Evolutionary conservation across 257 asterid genomes (phyloP).

Genomic region (Solanum medicagineum): DNA sequence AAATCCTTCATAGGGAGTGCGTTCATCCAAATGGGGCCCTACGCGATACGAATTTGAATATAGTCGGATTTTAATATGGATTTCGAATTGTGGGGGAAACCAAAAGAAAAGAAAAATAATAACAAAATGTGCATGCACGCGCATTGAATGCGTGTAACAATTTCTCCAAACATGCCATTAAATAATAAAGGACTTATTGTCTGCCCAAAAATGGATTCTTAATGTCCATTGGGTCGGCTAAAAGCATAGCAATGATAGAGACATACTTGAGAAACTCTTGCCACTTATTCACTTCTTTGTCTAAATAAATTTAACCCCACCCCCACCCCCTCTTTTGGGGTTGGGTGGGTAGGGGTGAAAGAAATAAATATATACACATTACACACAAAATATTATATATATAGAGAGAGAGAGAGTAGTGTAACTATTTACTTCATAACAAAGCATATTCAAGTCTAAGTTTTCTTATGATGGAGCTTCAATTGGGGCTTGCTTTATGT

Average conservation of each 20-base stretch:
- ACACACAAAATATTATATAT: not conserved
- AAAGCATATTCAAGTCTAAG: not conserved
- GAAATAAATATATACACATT: not conserved
- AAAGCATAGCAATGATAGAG: slow-evolving; percentile 38
- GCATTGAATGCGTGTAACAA: slow-evolving; percentile 11
- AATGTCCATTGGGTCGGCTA: slow-evolving; percentile 44
- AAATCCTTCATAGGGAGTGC: too few relatives aligned
- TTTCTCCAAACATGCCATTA: not conserved
- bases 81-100: too few relatives aligned
- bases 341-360: not conserved
- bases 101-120: too few relatives aligned
- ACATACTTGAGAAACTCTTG: slow-evolving; percentile 29
- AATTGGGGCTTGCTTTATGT: slow-evolving; percentile 34
- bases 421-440: not conserved
- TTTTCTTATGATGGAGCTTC: slow-evolving; percentile 32
- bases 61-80: too few relatives aligned
- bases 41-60: too few relatives aligned
- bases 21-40: too few relatives aligned
- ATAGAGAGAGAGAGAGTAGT: not conserved
- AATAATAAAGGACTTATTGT: slow-evolving; percentile 10
- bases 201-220: slow-evolving; percentile 20
- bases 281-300: slow-evolving; percentile 16
- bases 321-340: too few relatives aligned
- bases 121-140: not conserved
- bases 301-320: too few relatives aligned